Conservation (phyloP, 2,329 filamentous ascomycete species). For the Tolypocladium tropicale region DNA sequence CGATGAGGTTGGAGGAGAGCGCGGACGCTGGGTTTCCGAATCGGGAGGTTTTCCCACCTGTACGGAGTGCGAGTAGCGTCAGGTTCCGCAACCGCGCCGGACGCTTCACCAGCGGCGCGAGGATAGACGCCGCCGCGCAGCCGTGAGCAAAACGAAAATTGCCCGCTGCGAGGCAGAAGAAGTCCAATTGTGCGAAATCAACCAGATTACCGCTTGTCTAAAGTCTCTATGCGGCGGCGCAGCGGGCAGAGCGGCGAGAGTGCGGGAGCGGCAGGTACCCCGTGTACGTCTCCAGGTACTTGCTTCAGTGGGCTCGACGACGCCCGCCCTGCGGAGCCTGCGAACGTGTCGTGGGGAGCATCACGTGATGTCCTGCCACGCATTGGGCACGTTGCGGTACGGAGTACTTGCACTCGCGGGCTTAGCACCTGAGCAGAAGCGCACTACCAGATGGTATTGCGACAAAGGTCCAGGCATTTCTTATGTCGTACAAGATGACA, state of each 20-base stretch:
- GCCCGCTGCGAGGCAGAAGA: background rate
- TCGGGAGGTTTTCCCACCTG: conserved; percentile 23
- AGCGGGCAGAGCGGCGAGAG: background rate
- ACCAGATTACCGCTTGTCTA: background rate
- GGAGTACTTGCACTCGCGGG: background rate
- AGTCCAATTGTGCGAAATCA: background rate
- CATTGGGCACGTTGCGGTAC: background rate
- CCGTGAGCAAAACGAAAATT: background rate
- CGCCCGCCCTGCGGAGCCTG: background rate
- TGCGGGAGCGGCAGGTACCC: background rate
- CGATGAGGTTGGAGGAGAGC: conserved; percentile 42
- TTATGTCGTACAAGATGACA: background rate
- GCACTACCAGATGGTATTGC: too few species aligned
- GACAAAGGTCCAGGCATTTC: too few species aligned
- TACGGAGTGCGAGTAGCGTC: too few species aligned
- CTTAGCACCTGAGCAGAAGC: too few species aligned
- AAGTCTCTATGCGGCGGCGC: background rate
- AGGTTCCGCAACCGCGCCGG: background rate
- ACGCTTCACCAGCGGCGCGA: background rate
- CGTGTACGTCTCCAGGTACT: background rate
- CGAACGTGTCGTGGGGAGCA: background rate
- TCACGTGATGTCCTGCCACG: background rate
- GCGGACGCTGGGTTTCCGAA: conserved; percentile 27
- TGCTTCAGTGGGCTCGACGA: background rate
- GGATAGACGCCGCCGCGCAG: background rate